Percentiles rank a stretch among this genome's conserved stretches.
Conservation (phyloP, 2,329 filamentous ascomycete species). For the Colletotrichum sp. region DNA sequence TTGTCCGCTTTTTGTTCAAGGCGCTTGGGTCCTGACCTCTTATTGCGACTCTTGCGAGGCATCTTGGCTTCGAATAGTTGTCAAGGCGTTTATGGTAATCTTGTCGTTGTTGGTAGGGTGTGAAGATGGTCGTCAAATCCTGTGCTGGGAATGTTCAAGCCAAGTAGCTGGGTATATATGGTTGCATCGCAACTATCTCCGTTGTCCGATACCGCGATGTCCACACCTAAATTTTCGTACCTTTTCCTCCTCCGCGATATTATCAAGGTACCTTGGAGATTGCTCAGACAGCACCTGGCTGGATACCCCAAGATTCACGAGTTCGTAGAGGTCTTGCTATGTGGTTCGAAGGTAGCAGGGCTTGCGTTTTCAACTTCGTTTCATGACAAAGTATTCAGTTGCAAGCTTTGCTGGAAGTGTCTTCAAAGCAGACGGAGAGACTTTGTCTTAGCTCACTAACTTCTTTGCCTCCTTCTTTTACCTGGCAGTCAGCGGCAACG, state of each 20-base stretch:
- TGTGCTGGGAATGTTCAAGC: not conserved
- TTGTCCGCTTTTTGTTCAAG: not conserved
- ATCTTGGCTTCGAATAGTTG: not conserved
- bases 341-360: not conserved
- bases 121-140: not conserved
- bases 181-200: not conserved
- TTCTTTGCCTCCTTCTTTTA: not conserved
- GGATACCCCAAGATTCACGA: not conserved
- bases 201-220: not conserved
- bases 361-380: not conserved
- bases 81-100: accelerated
- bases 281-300: not conserved
- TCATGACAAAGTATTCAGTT: not conserved
- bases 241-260: accelerated
- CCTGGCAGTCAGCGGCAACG: not conserved
- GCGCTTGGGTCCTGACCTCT: not conserved
- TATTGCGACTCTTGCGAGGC: not conserved
- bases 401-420: not conserved
- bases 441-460: not conserved
- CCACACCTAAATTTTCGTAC: not conserved
- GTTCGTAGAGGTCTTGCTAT: too few species aligned
- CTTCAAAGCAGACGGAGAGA: not conserved
- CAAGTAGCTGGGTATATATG: not conserved
- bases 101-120: accelerated
- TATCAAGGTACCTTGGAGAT: not conserved